Evolutionary conservation across 306 rosid genomes (phyloP).

Genomic region (Malus sieversii): DNA sequence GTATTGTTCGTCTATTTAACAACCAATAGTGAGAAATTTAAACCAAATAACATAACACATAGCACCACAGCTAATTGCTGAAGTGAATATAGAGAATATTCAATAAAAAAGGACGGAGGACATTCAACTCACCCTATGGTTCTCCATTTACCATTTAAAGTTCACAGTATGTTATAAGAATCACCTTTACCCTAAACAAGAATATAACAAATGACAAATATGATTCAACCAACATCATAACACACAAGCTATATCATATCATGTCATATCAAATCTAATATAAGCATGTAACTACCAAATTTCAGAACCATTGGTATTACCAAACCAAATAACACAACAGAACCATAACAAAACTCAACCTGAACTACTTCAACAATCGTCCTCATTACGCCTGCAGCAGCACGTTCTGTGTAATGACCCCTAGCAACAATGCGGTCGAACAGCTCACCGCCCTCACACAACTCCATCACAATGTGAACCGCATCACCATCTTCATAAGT

Average conservation of each 20-base stretch:
- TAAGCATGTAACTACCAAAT: background rate
- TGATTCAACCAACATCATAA: background rate
- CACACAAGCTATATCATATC: background rate
- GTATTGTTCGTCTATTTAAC: background rate
- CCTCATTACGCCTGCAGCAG: conserved; percentile 47
- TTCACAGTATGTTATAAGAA: background rate
- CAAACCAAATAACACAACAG: background rate
- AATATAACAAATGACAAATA: background rate
- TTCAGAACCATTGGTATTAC: background rate
- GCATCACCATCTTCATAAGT: conserved; percentile 48
- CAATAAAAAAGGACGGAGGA: background rate
- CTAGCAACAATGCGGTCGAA: conserved; percentile 59
- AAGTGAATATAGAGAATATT: background rate
- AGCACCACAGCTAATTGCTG: background rate
- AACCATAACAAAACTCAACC: conserved; percentile 17
- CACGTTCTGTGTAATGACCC: conserved; percentile 59
- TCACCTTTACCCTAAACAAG: background rate
- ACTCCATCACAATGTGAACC: conserved; percentile 54
- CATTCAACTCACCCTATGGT: background rate
- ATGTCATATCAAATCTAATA: background rate
- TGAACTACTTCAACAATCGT: conserved; percentile 54
- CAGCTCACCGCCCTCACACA: conserved; percentile 55
- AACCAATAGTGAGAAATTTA: background rate
- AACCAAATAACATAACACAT: background rate
- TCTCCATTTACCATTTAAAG: background rate